phyloP scores from a whole-genome alignment of 305 asterid species.

The Lippia alba region DNA sequence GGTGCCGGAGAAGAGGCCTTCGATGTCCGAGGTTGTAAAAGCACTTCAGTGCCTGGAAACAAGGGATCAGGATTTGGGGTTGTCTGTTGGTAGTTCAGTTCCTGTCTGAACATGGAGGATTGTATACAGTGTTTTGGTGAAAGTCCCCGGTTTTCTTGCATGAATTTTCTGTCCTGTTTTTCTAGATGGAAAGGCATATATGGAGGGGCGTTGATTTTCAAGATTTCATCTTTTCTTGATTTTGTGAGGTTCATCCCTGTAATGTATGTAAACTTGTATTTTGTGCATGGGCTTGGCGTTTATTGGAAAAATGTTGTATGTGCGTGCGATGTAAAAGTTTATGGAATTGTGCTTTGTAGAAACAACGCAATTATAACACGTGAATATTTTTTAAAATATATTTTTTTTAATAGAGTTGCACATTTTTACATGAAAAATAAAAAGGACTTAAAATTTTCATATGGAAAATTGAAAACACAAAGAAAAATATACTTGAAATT shows the following conservation, averaged over 20 bases:
- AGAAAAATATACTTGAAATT: no score
- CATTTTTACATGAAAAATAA: no score
- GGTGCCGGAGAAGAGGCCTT: constrained; percentile 78
- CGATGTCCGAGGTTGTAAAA: constrained; percentile 65
- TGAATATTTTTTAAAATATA: no score
- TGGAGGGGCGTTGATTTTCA: not conserved
- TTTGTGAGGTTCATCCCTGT: not conserved
- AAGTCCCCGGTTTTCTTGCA: not conserved
- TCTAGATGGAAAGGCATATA: not conserved
- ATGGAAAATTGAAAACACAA: no score
- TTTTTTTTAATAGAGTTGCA: no score
- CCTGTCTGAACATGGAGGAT: constrained; percentile 42
- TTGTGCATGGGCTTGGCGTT: no score
- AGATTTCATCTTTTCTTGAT: not conserved
- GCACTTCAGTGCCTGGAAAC: constrained; percentile 58
- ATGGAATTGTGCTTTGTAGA: no score
- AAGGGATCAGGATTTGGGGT: constrained; percentile 25
- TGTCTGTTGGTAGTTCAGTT: constrained; percentile 49
- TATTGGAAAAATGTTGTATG: no score
- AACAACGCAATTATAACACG: no score
- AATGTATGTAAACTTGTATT: no score
- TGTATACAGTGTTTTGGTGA: constrained; percentile 15
- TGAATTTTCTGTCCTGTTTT: constrained; percentile 30
- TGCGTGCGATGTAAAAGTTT: no score
- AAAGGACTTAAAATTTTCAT: no score